Evolutionary conservation across 2,329 filamentous ascomycete species (phyloP).

Genomic region (Talaromyces sp.): DNA sequence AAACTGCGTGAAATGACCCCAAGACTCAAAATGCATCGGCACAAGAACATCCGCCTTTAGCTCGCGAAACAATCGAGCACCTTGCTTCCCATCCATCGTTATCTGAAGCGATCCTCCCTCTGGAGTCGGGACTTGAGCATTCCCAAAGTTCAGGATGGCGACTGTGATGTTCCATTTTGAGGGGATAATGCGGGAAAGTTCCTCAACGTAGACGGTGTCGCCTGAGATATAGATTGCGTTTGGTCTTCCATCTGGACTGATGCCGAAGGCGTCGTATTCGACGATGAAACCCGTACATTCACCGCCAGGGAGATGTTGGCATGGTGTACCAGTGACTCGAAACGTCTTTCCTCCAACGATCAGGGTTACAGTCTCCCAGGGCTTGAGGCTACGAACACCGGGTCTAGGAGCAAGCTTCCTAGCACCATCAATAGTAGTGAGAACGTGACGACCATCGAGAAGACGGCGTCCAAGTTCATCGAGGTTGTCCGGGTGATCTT

Average conservation of each 20-base stretch:
- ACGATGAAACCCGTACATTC: constrained; percentile 51
- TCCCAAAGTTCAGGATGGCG: constrained; percentile 46
- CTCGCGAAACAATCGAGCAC: constrained; percentile 39
- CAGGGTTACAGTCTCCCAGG: constrained; percentile 40
- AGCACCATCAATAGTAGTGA: constrained; percentile 50
- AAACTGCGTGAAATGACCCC: constrained; percentile 47
- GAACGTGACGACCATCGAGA: constrained; percentile 48
- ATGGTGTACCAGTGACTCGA: constrained; percentile 46
- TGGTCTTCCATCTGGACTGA: constrained; percentile 34
- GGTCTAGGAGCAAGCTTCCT: constrained; percentile 47
- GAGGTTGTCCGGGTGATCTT: constrained; percentile 53
- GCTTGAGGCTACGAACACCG: constrained; percentile 40
- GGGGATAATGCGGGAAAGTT: constrained; percentile 36
- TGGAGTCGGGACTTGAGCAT: constrained; percentile 30
- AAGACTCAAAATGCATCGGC: constrained; percentile 51
- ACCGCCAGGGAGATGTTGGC: constrained; percentile 44
- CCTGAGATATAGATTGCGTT: constrained; percentile 53
- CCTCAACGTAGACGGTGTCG: constrained; percentile 50
- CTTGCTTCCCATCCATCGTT: constrained; percentile 49
- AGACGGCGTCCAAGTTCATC: constrained; percentile 48
- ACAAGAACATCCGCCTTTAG: constrained; percentile 45
- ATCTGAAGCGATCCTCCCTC: constrained; percentile 35
- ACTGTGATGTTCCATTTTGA: constrained; percentile 39
- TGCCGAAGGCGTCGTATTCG: constrained; percentile 39
- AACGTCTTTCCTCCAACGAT: constrained; percentile 36